Percentiles rank a stretch among this genome's conserved stretches.
These are phyloP conservation scores for Phytophthora podocarpi DNA, from an alignment of 352 stramenopile species.

Conservation along the genomic window DNA sequence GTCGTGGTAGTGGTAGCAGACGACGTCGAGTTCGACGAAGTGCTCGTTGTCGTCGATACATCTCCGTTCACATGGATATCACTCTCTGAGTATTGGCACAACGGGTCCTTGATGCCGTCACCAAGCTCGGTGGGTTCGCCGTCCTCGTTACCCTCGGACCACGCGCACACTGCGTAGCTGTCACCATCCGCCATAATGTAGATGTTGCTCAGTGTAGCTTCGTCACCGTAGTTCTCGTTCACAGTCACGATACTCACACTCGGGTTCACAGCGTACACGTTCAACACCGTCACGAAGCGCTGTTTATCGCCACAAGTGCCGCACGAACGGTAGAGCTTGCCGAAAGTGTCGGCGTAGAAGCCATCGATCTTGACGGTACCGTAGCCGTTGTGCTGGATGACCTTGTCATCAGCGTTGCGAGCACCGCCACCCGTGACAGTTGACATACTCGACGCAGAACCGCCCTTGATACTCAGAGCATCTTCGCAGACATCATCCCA, in stretches of 20 bases:
- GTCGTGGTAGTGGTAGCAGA: no score
- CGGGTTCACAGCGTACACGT: constrained; percentile 44
- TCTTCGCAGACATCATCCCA: no score
- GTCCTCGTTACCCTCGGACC: no score
- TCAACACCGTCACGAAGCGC: constrained; percentile 36
- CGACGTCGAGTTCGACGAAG: no score
- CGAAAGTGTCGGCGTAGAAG: background rate
- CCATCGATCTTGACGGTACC: background rate
- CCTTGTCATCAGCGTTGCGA: background rate
- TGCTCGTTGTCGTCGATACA: no score
- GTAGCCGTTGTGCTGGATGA: background rate
- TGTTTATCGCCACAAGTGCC: constrained; percentile 41
- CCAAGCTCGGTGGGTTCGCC: no score
- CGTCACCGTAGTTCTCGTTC: constrained; percentile 44
- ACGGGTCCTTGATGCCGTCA: no score
- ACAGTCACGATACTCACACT: constrained; percentile 36
- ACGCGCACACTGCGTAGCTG: no score
- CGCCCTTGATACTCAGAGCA: background rate
- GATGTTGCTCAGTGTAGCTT: no score
- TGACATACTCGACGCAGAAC: background rate
- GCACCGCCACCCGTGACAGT: background rate
- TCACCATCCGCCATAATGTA: no score
- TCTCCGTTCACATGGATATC: no score
- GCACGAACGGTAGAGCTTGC: constrained; percentile 14
- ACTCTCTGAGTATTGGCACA: no score